phyloP scores from a whole-genome alignment of 331 rosid genomes.

The Ulmus americana region DNA sequence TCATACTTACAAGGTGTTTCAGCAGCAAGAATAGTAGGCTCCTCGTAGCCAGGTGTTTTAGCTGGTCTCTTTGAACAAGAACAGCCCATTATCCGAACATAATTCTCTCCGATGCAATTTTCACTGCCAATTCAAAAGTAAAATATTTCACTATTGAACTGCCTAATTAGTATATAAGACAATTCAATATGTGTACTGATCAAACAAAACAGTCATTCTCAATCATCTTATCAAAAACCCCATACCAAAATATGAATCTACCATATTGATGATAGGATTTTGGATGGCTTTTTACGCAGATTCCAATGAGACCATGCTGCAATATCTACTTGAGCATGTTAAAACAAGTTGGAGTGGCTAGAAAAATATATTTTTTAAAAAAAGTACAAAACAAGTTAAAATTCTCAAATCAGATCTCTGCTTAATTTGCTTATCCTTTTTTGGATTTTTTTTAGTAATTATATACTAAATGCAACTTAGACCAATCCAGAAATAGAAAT shows the following conservation, averaged over 20 bases:
- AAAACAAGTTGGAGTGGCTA: background rate
- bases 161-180: background rate
- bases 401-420: too few species aligned
- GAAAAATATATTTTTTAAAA: background rate
- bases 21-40: conserved; percentile 66
- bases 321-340: background rate
- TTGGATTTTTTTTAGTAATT: background rate
- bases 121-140: background rate
- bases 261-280: background rate
- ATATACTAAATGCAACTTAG: background rate
- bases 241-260: background rate
- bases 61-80: conserved; percentile 35
- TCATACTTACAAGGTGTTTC: conserved; percentile 81
- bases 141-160: too few species aligned
- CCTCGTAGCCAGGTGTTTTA: conserved; percentile 51
- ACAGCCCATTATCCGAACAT: conserved; percentile 64
- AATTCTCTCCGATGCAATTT: conserved; percentile 18
- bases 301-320: background rate
- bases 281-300: background rate
- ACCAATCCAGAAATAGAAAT: background rate
- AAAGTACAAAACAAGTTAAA: background rate
- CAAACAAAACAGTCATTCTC: background rate
- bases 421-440: background rate
- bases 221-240: background rate
- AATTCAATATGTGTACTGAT: conserved; percentile 13